Evolutionary conservation across 306 rosid genomes (phyloP), one percentile per base, ranked within the genome.

Genomic region (Rosa persica): DNA sequence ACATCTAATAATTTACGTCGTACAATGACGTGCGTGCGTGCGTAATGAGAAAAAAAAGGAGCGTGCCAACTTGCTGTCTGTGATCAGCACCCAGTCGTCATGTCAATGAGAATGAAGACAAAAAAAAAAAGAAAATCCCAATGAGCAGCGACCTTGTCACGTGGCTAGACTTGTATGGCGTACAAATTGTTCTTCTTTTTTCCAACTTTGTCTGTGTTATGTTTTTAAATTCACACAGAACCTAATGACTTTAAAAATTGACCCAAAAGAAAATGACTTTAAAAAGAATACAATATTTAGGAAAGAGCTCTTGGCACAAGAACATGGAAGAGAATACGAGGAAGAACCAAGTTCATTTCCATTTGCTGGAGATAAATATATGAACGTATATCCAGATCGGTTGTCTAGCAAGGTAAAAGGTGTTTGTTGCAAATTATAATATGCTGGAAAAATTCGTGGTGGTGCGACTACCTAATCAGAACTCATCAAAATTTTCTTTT

Each of bases 81-180:
- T 17, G 78, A 30, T 43, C 79, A 66, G 68, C 12, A 23, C 0
- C 15, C 6, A 0, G 4, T 66, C 54, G 36, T 43, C 11, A 5
- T 42, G 36, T 40, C 66, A 67, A 30, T 30, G 34, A 30, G 34
- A 30, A 30, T 30, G 3, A 30, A 2, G 3, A 1, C 3, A 30
- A 30, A 30, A 30, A 30, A 30, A 30, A 30, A 30, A 30, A 30
- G 2, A 2, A 30, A 30, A 30, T 2, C 36, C 36, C n/a, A 47
- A 66, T 44, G 38, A n/a, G 7, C 43, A 27, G 8, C 43, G 44
- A 76, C 76, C 44, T 36, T 34, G 78, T 85, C 86, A 82, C 82
- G 78, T 67, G 81, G 76, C 42, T 80, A 48, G 5, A 69, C 65
- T 76, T 84, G 75, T 51, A 51, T 65, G 78, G 78, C 75, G 75